Evolutionary conservation across 2,329 filamentous ascomycete species (phyloP), one percentile per base, ranked within the genome.

Genomic region (Pseudogymnoascus verrucosus): DNA sequence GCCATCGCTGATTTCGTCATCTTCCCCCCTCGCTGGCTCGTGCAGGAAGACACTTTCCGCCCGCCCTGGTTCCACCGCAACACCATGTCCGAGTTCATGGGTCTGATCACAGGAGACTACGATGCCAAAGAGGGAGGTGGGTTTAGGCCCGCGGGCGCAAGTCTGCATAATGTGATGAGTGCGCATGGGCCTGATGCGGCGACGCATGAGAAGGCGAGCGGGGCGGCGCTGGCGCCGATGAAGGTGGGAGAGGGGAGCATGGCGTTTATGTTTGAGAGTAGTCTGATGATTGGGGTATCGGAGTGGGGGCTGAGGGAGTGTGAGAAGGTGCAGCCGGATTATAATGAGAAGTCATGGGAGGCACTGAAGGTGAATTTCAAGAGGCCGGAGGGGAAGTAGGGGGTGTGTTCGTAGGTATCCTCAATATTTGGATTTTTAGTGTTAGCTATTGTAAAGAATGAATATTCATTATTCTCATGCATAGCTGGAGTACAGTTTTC

Each of bases 241-340:
- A 86, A 85, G 69, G 78, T 84, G 51, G 79, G 82, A n/a, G 77
- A 83, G 67, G 83, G 81, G 1, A 85, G 83, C 65, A 80, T 88
- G 75, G 84, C 84, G 0, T 86, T 87, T 64, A 86, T 86, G 84
- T 85, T 86, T 76, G 84, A 86, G 74, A 81, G 83, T 69, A 83
- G 79, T 67, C 74, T 88, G 62, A 89, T 89, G 86, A 82, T 89
- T 26, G 87, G 87, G 2, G 87, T 89, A 23, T 89, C 87, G 2
- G 86, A 89, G 67, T 90, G 87, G 87, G 88, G 86, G 1, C 73
- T 90, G 66, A 88, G 85, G 74, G 83, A 80, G 62, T 89, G 87
- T 72, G 76, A 80, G 70, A 90, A 89, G 75, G 83, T 89, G 42
- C 88, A 90, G 73, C 78, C 83, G 64, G 82, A 82, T 65, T 90